A percentile compares a stretch with the other conserved stretches of the same genome.
phyloP scores from a whole-genome alignment of 108 stramenopile genomes.

The Chaetoceros muelleri region DNA sequence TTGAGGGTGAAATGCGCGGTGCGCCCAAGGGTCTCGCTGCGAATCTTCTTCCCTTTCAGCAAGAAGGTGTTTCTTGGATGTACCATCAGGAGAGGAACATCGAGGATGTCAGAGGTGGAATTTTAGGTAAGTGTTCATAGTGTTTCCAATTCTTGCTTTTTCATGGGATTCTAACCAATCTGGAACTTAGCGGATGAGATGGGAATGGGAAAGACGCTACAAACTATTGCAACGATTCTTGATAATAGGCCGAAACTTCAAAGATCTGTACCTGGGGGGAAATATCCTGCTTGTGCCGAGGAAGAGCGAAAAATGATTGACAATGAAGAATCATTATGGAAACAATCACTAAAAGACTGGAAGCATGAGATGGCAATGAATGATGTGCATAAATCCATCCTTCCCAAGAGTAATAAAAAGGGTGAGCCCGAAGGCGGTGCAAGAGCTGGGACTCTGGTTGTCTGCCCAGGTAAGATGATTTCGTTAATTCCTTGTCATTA shows the following conservation, averaged over 20 bases:
- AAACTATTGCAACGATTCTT: conserved; percentile 88
- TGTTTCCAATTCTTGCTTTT: conserved; percentile 2
- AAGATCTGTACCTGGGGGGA: conserved; percentile 44
- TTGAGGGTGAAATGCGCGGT: conserved; percentile 57
- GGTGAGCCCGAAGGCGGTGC: conserved; percentile 16
- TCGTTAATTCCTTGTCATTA: no score
- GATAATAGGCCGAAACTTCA: conserved; percentile 78
- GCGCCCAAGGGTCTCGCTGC: conserved; percentile 71
- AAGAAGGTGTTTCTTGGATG: conserved; percentile 94
- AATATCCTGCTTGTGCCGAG: conserved; percentile 53
- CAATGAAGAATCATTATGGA: conserved; percentile 62
- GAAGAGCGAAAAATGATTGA: conserved; percentile 30
- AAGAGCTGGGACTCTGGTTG: conserved; percentile 84
- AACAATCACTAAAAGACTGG: conserved; percentile 39
- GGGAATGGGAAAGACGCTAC: conserved; percentile 79
- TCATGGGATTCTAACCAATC: conserved; percentile 6
- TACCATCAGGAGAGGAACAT: conserved; percentile 60
- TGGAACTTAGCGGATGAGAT: conserved; percentile 25
- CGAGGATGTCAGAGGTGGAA: conserved; percentile 70
- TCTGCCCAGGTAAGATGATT: no score
- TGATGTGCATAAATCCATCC: conserved; percentile 47
- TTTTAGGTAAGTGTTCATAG: conserved; percentile 86
- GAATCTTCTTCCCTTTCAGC: conserved; percentile 90
- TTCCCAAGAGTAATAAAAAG: conserved; percentile 16
- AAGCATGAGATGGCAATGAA: conserved; percentile 67